Percentiles rank a stretch among this genome's conserved stretches.
phyloP scores from a whole-genome alignment of 176 grass and related monocot species.

The Eremochloa ophiuroides region DNA sequence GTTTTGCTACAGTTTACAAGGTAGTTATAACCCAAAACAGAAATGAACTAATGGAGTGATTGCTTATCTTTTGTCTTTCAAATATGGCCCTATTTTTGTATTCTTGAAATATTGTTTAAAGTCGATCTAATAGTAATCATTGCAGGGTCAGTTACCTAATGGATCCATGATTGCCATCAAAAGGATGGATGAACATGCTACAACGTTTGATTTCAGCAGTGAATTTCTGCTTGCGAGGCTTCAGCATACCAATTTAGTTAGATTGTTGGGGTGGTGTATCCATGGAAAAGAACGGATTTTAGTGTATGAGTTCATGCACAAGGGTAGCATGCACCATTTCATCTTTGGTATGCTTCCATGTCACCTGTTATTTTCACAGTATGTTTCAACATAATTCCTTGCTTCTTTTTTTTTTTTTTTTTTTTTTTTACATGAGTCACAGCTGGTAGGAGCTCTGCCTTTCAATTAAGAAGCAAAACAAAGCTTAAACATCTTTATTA shows the following conservation, averaged over 20 bases:
- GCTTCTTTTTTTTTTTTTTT: no score
- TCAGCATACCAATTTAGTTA: conserved; percentile 32
- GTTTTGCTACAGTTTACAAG: conserved; percentile 42
- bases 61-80: neutral
- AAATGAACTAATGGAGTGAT: neutral
- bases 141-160: conserved; percentile 29
- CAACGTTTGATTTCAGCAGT: conserved; percentile 10
- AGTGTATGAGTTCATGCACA: conserved; percentile 18
- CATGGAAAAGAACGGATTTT: conserved; percentile 35
- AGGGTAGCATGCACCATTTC: neutral
- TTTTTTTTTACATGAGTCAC: neutral
- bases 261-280: conserved; percentile 36
- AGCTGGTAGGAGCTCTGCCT: neutral
- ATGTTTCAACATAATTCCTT: neutral
- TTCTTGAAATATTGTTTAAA: neutral
- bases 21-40: conserved; percentile 14
- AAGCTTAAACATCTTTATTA: neutral
- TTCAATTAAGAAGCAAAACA: neutral
- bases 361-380: neutral
- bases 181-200: conserved; percentile 26
- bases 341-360: conserved; percentile 18
- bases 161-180: conserved; percentile 34
- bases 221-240: conserved; percentile 34
- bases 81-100: neutral
- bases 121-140: neutral